Evolutionary conservation across 2,329 filamentous ascomycete species (phyloP).

Genomic region (Ophiostoma angusticollis): DNA sequence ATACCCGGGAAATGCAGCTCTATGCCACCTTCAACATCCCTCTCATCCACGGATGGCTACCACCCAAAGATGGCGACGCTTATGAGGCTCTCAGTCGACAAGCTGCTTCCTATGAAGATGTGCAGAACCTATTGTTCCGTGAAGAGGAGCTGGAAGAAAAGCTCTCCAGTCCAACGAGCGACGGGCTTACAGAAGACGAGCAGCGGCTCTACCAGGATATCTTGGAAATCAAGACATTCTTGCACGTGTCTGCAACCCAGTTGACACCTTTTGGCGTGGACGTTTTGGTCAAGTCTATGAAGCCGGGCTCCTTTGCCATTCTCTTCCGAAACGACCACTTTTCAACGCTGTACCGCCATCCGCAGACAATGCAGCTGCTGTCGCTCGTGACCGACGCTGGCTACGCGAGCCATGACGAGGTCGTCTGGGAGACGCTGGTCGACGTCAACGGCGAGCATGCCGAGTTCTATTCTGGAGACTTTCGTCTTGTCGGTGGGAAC

Average conservation of each 20-base stretch:
- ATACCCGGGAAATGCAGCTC: slow-evolving; percentile 76
- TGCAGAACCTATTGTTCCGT: slow-evolving; percentile 74
- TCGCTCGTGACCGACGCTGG: slow-evolving; percentile 88
- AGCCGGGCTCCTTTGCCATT: slow-evolving; percentile 72
- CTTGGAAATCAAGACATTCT: slow-evolving; percentile 67
- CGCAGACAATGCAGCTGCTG: slow-evolving; percentile 59
- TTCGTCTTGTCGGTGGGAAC: slow-evolving; percentile 62
- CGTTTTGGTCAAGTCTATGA: slow-evolving; percentile 55
- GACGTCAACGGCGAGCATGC: slow-evolving; percentile 75
- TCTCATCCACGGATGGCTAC: slow-evolving; percentile 86
- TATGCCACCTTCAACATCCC: slow-evolving; percentile 85
- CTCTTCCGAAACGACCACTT: slow-evolving; percentile 97
- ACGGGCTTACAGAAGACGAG: slow-evolving; percentile 56
- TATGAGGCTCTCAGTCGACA: slow-evolving; percentile 59
- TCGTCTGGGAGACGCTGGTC: slow-evolving; percentile 89
- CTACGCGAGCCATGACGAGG: slow-evolving; percentile 74
- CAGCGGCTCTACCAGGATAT: slow-evolving; percentile 75
- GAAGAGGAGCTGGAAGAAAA: slow-evolving; percentile 83
- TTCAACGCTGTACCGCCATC: slow-evolving; percentile 83
- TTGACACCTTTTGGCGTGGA: slow-evolving; percentile 71
- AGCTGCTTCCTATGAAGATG: slow-evolving; percentile 80
- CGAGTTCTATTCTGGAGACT: slow-evolving; percentile 83
- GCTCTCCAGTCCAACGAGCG: slow-evolving; percentile 34
- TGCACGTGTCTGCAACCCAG: slow-evolving; percentile 72
- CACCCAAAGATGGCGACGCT: slow-evolving; percentile 50